Conservation (phyloP, 1,139 yeast species). For the Candida freyschussii region DNA sequence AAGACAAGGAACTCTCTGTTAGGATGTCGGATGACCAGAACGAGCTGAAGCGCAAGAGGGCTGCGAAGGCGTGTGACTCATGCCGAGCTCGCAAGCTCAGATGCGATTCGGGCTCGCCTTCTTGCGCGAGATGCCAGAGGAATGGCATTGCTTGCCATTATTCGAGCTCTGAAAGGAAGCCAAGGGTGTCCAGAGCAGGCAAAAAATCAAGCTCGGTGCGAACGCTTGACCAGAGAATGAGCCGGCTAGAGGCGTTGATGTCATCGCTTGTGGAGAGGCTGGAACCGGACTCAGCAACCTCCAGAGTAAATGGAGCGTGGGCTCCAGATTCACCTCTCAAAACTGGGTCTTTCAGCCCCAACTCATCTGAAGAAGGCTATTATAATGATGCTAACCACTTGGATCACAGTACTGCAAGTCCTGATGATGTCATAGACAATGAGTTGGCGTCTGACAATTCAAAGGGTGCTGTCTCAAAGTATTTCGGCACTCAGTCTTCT, state of each 20-base stretch:
- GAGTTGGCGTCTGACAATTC: no score
- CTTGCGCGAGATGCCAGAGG: constrained; percentile 17
- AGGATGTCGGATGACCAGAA: constrained; percentile 2
- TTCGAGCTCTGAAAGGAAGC: constrained; percentile 10
- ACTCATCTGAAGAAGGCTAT: no score
- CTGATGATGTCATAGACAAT: no score
- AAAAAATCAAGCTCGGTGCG: background rate
- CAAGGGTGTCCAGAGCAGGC: background rate
- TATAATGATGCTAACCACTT: background rate
- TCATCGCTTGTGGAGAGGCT: constrained; percentile 16
- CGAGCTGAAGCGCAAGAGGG: constrained; percentile 8
- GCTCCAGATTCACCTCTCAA: background rate
- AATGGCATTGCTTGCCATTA: constrained; percentile 10
- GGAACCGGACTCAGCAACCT: constrained; percentile 6
- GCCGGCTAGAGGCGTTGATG: constrained; percentile 19
- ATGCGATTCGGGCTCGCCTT: constrained; percentile 22
- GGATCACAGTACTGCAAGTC: background rate
- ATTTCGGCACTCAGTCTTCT: constrained; percentile 27
- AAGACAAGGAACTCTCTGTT: background rate
- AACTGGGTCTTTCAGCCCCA: no score
- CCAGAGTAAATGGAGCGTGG: background rate
- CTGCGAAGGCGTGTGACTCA: constrained; percentile 14
- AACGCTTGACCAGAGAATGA: constrained; percentile 19
- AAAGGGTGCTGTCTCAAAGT: no score
- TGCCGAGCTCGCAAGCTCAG: constrained; percentile 24